A percentile compares a stretch with the other conserved stretches of the same genome.
Evolutionary conservation across 768 basidiomycete species (phyloP).

Genomic region (Leccinum longicurvipes): DNA sequence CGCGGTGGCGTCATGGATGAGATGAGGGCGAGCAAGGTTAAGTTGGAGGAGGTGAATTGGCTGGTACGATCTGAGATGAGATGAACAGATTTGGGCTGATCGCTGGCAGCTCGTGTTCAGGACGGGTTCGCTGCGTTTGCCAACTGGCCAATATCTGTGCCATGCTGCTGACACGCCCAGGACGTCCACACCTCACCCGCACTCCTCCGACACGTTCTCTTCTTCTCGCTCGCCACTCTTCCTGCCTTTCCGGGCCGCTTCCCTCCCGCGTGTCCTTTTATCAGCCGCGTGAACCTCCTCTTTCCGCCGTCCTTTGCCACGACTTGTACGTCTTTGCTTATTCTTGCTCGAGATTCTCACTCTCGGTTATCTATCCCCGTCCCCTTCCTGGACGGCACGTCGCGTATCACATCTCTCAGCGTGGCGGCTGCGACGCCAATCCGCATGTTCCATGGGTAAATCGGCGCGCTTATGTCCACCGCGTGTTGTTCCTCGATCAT

Average conservation of each 20-base stretch:
- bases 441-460: slow-evolving; percentile 39
- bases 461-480: slow-evolving; percentile 52
- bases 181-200: slow-evolving; percentile 55
- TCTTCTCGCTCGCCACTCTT: slow-evolving; percentile 46
- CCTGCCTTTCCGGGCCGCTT: slow-evolving; percentile 56
- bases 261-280: slow-evolving; percentile 32
- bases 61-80: not conserved
- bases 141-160: slow-evolving; percentile 26
- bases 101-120: slow-evolving; percentile 14
- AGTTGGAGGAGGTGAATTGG: slow-evolving; percentile 24
- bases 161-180: slow-evolving; percentile 61
- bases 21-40: slow-evolving; percentile 32
- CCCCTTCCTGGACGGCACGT: slow-evolving; percentile 22
- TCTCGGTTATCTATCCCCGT: slow-evolving; percentile 28
- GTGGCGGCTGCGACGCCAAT: slow-evolving; percentile 29
- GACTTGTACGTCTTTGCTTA: slow-evolving; percentile 32
- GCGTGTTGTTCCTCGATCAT: slow-evolving; percentile 71
- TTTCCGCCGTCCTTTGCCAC: slow-evolving; percentile 23
- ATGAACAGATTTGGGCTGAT: slow-evolving; percentile 19
- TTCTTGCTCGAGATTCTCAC: slow-evolving; percentile 30
- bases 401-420: slow-evolving; percentile 27
- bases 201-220: slow-evolving; percentile 62
- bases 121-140: slow-evolving; percentile 16
- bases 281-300: slow-evolving; percentile 29
- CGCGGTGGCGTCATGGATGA: slow-evolving; percentile 29